Base-by-base conservation (phyloP, 1,139 yeast species). In the Taphrina communis region DNA sequence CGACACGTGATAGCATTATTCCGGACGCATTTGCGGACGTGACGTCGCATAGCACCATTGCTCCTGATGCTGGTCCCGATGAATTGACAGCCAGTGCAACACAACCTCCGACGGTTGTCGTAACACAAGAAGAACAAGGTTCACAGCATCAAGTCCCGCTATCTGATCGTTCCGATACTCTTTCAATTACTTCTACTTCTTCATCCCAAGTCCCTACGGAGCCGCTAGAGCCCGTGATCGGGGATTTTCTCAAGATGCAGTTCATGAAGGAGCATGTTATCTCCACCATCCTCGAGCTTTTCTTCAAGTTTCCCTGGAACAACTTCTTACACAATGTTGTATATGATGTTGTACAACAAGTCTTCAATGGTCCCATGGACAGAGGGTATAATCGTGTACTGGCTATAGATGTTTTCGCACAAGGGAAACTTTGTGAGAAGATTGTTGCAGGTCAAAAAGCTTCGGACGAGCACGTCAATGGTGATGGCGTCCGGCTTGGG, bases 321-420 rank as follows among this genome's bases (percentile, higher is more conserved):
- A 94, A 94, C 77, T 94, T 94, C 76, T 83, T 96, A 79, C 99
- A 94, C 79, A 94, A 94, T 76, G 99, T 95, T 70, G 97, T 94
- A 8, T 94, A 94, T 80, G 99, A 94, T 78, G 90, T 94, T 73
- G 96, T 94, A 52, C 99, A 95, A 79, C 99, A 94, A 78, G 89
- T 94, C 14, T 84, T 94, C 76, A 93, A 92, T 78, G 99, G 98
- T 0, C 90, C 97, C 21, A 90, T 94, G 93, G 96, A 92, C 73
- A 89, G 90, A 75, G 90, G 91, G 0, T 94, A 89, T 81, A 94
- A 94, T 80, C 88, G 90, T 75, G 93, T 88, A 76, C 80, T 94
- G 70, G 97, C 97, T 38, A 87, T 90, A 73, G 97, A 93, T 75
- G 81, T 95, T 72, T 90, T 95, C 78, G 88, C 88, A 69, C 84